These are phyloP conservation scores for Secale cereale DNA, from an alignment of 176 grass and related monocot genomes.

Conservation along the genomic window DNA sequence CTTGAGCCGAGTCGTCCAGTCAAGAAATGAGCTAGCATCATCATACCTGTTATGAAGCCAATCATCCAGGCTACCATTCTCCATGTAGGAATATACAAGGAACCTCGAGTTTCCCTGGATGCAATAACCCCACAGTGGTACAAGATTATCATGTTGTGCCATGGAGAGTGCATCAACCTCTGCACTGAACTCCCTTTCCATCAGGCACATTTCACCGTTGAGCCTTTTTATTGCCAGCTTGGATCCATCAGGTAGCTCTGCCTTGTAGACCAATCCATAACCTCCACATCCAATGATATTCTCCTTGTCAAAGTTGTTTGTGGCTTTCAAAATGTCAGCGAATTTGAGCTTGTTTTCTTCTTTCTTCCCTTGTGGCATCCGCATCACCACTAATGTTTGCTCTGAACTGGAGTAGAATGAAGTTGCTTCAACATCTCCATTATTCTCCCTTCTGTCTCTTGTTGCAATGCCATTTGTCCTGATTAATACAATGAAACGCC, in stretches of 20 bases:
- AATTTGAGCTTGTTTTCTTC: not conserved
- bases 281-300: conserved; percentile 49
- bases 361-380: not conserved
- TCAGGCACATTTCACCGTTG: conserved; percentile 34
- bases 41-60: not conserved
- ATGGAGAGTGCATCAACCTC: conserved; percentile 41
- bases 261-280: conserved; percentile 12
- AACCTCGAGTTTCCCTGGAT: conserved; percentile 30
- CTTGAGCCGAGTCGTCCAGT: conserved; percentile 34
- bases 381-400: not conserved
- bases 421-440: not conserved
- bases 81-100: not conserved
- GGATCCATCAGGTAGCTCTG: conserved; percentile 13
- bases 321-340: conserved; percentile 33
- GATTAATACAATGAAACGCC: not conserved
- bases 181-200: conserved; percentile 38
- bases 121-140: conserved; percentile 5
- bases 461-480: too few species aligned
- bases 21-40: conserved; percentile 7
- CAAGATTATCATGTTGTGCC: conserved; percentile 7
- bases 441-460: too few species aligned
- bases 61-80: not conserved
- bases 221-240: conserved; percentile 49
- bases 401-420: not conserved
- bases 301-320: conserved; percentile 46